These are phyloP conservation scores for Hanseniaspora pseudoguilliermondii DNA, from an alignment of 805 yeast species.

Conservation along the genomic window DNA sequence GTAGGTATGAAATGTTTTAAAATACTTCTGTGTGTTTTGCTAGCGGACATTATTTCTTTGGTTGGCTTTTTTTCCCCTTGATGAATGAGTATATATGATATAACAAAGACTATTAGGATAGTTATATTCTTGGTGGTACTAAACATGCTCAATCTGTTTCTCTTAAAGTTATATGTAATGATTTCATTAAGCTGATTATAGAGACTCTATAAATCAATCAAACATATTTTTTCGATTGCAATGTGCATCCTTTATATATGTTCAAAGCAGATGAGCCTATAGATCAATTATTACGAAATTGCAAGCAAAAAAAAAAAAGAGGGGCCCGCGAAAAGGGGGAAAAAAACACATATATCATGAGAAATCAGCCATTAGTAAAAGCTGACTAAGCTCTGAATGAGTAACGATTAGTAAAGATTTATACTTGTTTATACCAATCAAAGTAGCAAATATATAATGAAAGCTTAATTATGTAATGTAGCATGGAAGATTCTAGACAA, in stretches of 20 bases:
- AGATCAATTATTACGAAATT: too few species aligned
- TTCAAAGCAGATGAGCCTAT: too few species aligned
- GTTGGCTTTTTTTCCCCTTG: neutral
- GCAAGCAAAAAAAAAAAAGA: too few species aligned
- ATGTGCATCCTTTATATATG: too few species aligned
- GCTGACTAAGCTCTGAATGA: neutral
- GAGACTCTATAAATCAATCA: too few species aligned
- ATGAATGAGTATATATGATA: neutral
- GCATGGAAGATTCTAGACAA: constrained; percentile 24
- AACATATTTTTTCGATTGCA: too few species aligned
- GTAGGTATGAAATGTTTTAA: constrained; percentile 42
- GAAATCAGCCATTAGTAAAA: neutral
- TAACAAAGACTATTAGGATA: neutral
- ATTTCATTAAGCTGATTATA: too few species aligned
- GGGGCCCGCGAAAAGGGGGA: too few species aligned
- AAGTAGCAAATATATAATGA: neutral
- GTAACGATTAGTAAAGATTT: too few species aligned
- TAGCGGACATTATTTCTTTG: neutral
- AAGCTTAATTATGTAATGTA: neutral
- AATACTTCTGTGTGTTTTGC: constrained; percentile 31
- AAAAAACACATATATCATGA: neutral
- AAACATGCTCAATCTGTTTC: too few species aligned
- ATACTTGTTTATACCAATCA: neutral
- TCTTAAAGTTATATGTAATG: too few species aligned
- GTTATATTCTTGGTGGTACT: neutral